Conservation (phyloP, 2,329 filamentous ascomycete species). For the Ciborinia camelliae region DNA sequence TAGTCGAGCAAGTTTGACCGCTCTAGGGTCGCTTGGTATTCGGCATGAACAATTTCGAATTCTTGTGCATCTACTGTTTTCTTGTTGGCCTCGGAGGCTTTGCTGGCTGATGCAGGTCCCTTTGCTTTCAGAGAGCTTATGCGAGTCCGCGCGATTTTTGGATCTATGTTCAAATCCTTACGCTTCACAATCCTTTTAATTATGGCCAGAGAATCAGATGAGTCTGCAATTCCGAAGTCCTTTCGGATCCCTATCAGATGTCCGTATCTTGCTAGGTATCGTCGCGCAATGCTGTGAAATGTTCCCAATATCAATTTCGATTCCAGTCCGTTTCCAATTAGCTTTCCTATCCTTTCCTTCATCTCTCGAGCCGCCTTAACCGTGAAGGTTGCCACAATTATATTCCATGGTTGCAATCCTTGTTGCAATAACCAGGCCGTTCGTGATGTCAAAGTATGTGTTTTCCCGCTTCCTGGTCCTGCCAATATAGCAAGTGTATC, state of each 20-base stretch:
- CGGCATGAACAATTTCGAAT: conserved; percentile 66
- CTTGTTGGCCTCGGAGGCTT: conserved; percentile 11
- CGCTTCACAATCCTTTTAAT: conserved; percentile 80
- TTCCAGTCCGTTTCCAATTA: conserved; percentile 75
- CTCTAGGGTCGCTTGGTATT: conserved; percentile 74
- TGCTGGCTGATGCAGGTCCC: conserved; percentile 38
- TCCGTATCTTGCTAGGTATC: conserved; percentile 82
- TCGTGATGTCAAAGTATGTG: conserved; percentile 88
- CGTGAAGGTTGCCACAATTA: conserved; percentile 95
- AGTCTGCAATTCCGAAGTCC: conserved; percentile 89
- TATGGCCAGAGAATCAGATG: conserved; percentile 73
- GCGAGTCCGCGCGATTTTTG: conserved; percentile 65
- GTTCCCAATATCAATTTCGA: conserved; percentile 82
- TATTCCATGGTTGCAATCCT: conserved; percentile 74
- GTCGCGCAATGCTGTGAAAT: conserved; percentile 87
- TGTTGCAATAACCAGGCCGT: conserved; percentile 83
- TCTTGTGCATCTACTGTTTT: conserved; percentile 55
- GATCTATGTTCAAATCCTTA: conserved; percentile 64
- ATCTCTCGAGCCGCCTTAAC: conserved; percentile 94
- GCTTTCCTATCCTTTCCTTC: conserved; percentile 77
- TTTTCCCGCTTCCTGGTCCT: conserved; percentile 77
- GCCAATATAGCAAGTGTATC: conserved; percentile 60
- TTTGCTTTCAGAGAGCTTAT: conserved; percentile 68
- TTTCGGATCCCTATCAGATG: conserved; percentile 75
- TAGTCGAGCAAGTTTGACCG: conserved; percentile 86